Base-by-base conservation (phyloP, 2,329 filamentous ascomycete species). In the Didymella pinodella region DNA sequence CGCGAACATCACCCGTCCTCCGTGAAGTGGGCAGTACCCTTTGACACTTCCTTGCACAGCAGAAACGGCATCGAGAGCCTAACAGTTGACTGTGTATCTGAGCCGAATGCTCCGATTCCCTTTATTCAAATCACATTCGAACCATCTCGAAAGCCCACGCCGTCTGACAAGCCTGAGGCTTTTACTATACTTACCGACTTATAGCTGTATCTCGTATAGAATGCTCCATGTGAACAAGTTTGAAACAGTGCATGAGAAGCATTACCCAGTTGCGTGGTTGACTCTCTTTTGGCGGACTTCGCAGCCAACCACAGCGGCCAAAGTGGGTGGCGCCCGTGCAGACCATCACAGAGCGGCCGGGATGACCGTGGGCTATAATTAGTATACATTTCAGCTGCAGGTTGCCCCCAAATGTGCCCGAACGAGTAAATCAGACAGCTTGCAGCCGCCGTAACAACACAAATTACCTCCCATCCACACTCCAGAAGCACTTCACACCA, bases 371-470 rank as follows among this genome's bases (percentile, higher is more conserved):
- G 38, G 47, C 49, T 59, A 59, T 59, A 47, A 59, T 54, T 59
- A 59, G 56, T 48, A 59, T 43, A 28, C 41, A 41, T 29, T 54
- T 54, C 56, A 59, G 56, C 56, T 59, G 56, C 50, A 54, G 41
- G 40, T 28, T 52, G 54, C 44, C 54, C 48, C 54, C 54, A 57
- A 57, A 57, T 52, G 46, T 32, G 50, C 50, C 56, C 46, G 51
- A 59, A 59, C n/a, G 31, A 51, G 56, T 59, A 59, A 50, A 54
- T 48, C 47, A 54, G 47, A 46, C 55, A 46, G 31, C 47, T 22
- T 59, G 50, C 34, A 54, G 56, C 56, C 56, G 56, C 56, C 41
- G 50, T 43, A 54, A 47, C 51, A 36, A 25, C 18, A 47, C 50
- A 59, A 50, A 50, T 54, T 59, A 54, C 49, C 50, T 59, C 46